phyloP scores from a whole-genome alignment of 352 stramenopile species.

The Phytophthora macrochlamydospora region DNA sequence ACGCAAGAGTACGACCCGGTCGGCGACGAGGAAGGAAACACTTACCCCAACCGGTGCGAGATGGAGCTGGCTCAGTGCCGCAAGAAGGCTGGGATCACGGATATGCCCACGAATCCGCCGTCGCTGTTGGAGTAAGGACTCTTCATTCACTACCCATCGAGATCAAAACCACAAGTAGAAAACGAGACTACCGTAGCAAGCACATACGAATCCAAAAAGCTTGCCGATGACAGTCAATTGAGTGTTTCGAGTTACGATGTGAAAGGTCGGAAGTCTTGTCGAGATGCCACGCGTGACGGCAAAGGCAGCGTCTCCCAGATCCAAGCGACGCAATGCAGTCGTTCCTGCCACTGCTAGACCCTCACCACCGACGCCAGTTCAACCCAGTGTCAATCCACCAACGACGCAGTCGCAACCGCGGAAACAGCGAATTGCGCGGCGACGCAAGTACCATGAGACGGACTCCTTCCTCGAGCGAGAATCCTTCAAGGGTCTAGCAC shows the following conservation, averaged over 20 bases:
- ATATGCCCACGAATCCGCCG: too few species aligned
- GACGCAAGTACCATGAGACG: constrained; percentile 56
- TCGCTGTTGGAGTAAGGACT: too few species aligned
- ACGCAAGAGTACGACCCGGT: too few species aligned
- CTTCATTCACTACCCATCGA: too few species aligned
- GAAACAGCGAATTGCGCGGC: constrained; percentile 43
- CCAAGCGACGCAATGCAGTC: constrained; percentile 3
- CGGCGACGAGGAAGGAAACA: too few species aligned
- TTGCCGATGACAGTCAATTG: too few species aligned
- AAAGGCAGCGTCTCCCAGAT: constrained; percentile 13
- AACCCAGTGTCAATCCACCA: not conserved
- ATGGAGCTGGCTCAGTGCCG: too few species aligned
- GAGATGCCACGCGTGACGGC: constrained; percentile 12
- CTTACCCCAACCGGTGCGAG: too few species aligned
- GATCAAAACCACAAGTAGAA: too few species aligned
- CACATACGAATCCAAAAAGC: too few species aligned
- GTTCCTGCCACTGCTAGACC: not conserved
- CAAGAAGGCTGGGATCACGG: too few species aligned
- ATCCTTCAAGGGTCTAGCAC: constrained; percentile 28
- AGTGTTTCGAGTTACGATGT: not conserved
- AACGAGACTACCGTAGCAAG: too few species aligned
- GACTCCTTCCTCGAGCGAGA: constrained; percentile 44
- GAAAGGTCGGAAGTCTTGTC: constrained; percentile 24
- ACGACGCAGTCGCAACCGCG: not conserved
- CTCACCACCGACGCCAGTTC: not conserved